Percentiles rank a stretch among this genome's conserved stretches.
phyloP scores from a whole-genome alignment of 225 moss, liverwort and hornwort species.

The Lunularia cruciata region DNA sequence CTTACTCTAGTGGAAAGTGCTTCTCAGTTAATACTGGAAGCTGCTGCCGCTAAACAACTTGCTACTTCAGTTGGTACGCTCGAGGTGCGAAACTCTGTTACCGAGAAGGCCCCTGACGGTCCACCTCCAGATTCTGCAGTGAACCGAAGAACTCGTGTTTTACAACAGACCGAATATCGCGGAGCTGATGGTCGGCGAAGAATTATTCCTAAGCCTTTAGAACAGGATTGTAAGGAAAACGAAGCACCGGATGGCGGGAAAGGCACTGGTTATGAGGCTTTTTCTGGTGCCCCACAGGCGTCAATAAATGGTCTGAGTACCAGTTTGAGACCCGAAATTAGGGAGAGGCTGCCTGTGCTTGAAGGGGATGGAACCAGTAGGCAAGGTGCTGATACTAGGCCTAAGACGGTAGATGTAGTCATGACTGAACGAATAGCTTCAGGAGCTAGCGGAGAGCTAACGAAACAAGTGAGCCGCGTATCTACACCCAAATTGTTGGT shows the following conservation, averaged over 20 bases:
- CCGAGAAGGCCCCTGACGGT: constrained; percentile 56
- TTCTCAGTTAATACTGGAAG: constrained; percentile 74
- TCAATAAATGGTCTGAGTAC: constrained; percentile 21
- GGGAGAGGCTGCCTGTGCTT: constrained; percentile 21
- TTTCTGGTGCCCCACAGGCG: constrained; percentile 40
- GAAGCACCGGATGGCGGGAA: constrained; percentile 39
- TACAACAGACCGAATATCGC: constrained; percentile 94
- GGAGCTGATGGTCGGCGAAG: constrained; percentile 91
- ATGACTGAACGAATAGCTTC: constrained; percentile 20
- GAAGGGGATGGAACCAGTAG: constrained; percentile 3
- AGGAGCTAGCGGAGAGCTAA: constrained; percentile 16
- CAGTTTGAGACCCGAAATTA: constrained; percentile 29
- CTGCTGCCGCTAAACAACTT: constrained; percentile 74
- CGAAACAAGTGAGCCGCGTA: constrained; percentile 12
- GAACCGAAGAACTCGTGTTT: constrained; percentile 50
- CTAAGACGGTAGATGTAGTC: constrained; percentile 2
- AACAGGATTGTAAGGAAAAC: constrained; percentile 69
- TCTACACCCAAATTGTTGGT: constrained; percentile 26
- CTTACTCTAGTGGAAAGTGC: constrained; percentile 88
- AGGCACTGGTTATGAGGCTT: constrained; percentile 30
- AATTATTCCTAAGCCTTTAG: constrained; percentile 92
- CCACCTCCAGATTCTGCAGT: constrained; percentile 26
- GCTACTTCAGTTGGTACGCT: constrained; percentile 41
- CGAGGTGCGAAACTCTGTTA: constrained; percentile 41
- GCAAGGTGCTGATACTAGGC: constrained; percentile 19